Conservation (phyloP, 2,329 filamentous ascomycete genomes). For the Colletotrichum noveboracense region DNA sequence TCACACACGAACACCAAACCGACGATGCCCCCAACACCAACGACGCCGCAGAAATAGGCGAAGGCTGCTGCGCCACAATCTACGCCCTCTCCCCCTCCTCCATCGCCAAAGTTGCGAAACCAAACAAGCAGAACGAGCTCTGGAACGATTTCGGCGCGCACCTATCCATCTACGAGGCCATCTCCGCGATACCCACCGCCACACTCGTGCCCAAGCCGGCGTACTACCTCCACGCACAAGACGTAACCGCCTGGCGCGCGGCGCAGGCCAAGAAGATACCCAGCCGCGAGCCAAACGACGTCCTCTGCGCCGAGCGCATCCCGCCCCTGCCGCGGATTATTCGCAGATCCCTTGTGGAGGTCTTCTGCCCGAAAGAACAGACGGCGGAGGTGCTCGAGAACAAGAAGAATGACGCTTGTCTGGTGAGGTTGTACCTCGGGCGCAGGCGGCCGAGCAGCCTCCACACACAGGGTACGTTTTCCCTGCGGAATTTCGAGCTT, state of each 20-base stretch:
- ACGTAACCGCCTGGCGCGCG: background rate
- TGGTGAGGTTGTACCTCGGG: background rate
- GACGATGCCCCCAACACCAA: fast-evolving
- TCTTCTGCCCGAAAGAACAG: background rate
- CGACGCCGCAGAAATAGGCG: background rate
- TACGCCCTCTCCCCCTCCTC: background rate
- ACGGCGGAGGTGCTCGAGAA: background rate
- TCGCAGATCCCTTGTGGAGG: background rate
- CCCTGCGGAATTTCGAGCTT: background rate
- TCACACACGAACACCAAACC: background rate
- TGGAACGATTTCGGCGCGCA: background rate
- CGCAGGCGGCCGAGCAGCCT: background rate
- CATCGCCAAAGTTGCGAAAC: background rate
- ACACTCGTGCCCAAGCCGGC: background rate
- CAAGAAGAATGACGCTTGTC: background rate
- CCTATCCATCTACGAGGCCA: background rate
- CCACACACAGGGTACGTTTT: fast-evolving
- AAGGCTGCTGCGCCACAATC: background rate
- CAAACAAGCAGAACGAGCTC: background rate
- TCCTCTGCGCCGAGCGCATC: background rate
- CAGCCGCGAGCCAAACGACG: background rate
- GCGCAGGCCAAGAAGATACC: background rate
- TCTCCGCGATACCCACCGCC: background rate
- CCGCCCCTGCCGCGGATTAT: background rate
- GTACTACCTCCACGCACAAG: background rate